phyloP scores from a whole-genome alignment of 192 early-diverging fungal genomes.

The Physocladia obscura region DNA sequence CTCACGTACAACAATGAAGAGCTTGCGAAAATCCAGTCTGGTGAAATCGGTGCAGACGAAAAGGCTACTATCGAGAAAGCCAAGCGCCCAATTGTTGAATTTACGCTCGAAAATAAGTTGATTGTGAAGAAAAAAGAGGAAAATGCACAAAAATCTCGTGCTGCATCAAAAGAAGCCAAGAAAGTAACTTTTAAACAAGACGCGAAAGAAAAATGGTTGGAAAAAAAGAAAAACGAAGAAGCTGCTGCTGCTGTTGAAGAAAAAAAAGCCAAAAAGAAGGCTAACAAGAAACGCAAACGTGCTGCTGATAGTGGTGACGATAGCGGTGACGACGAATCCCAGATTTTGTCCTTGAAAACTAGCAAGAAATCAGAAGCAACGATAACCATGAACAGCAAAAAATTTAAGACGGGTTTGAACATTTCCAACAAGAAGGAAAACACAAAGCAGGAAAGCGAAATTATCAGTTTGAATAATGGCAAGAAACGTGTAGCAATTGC shows the following conservation, averaged over 20 bases:
- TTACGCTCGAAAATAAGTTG: conserved; percentile 85
- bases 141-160: conserved; percentile 25
- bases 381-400: neutral
- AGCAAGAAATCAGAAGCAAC: neutral
- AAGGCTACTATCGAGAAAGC: conserved; percentile 11
- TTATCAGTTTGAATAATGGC: too few species aligned
- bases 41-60: conserved; percentile 8
- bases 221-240: conserved; percentile 11
- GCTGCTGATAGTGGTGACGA: conserved; percentile 5
- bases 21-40: neutral
- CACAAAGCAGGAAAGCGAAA: neutral
- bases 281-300: conserved; percentile 14
- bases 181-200: conserved; percentile 16
- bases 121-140: conserved; percentile 66
- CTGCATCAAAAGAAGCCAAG: conserved; percentile 24
- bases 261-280: neutral
- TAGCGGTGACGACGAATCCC: neutral
- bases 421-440: neutral
- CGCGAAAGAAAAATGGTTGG: neutral
- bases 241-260: conserved; percentile 4
- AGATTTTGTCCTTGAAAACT: neutral
- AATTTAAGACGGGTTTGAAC: neutral
- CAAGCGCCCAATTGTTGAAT: conserved; percentile 82
- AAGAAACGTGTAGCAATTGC: neutral
- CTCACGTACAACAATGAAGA: conserved; percentile 30